Conservation (phyloP, 2,329 filamentous ascomycete genomes). For the Chrysosporium queenslandicum region DNA sequence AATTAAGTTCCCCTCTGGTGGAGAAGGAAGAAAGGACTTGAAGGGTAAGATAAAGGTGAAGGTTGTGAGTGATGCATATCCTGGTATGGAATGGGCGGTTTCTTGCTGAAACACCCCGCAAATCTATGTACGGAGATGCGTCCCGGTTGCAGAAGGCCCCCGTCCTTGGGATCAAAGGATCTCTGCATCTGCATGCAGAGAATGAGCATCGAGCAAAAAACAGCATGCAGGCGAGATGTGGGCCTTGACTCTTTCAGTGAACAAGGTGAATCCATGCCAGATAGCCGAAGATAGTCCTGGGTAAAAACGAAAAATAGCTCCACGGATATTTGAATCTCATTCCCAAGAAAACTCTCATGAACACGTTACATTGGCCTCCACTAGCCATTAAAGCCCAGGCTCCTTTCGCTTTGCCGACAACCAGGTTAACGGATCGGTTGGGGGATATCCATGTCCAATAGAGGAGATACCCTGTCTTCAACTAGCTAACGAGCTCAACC, state of each 20-base stretch:
- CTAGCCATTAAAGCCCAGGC: not conserved
- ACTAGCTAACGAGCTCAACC: not conserved
- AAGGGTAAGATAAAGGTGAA: conserved; percentile 45
- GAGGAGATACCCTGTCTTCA: not conserved
- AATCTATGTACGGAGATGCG: not conserved
- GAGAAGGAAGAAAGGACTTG: conserved; percentile 8
- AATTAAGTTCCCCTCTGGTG: conserved; percentile 13
- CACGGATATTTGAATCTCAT: not conserved
- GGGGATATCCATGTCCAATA: not conserved
- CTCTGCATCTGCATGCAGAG: not conserved
- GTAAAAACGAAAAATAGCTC: not conserved
- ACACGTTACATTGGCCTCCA: conserved; percentile 4
- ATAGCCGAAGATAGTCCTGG: no score
- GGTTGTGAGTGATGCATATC: conserved; percentile 79
- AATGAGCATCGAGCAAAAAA: not conserved
- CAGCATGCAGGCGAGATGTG: not conserved
- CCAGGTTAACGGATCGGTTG: conserved; percentile 9
- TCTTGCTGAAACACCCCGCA: conserved; percentile 17
- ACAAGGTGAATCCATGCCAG: no score
- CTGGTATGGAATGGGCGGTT: conserved; percentile 58
- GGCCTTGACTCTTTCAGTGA: no score
- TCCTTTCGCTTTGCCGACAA: not conserved
- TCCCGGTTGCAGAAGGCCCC: not conserved
- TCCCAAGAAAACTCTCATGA: not conserved
- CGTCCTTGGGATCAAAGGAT: not conserved